These are phyloP conservation scores for Auricularia auricula-judae DNA, from an alignment of 768 basidiomycete species.

Conservation along the genomic window DNA sequence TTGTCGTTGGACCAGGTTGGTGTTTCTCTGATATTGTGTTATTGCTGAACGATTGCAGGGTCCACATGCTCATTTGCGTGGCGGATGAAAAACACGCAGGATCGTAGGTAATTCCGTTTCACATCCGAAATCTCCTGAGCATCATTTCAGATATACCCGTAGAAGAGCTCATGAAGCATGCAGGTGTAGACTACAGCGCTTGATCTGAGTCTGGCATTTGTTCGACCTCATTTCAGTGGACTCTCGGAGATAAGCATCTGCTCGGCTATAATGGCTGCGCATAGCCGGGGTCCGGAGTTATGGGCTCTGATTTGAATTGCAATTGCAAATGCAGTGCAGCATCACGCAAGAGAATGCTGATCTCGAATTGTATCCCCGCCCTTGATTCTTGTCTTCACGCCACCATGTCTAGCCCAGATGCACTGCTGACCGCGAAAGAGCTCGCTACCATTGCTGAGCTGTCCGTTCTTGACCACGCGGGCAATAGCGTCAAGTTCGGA, in stretches of 20 bases:
- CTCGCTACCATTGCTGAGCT: conserved; percentile 28
- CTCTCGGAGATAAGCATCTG: too few relatives aligned
- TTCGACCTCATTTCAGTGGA: too few relatives aligned
- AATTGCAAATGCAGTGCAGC: too few relatives aligned
- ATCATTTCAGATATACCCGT: conserved; percentile 34
- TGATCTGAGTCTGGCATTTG: too few relatives aligned
- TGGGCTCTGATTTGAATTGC: too few relatives aligned
- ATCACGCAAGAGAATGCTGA: too few relatives aligned
- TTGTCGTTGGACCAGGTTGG: conserved; percentile 17
- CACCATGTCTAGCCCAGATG: too few relatives aligned
- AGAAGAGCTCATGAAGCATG: conserved; percentile 34
- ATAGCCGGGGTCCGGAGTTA: too few relatives aligned
- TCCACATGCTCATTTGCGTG: not conserved
- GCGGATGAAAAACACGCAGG: not conserved
- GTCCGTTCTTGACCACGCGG: conserved; percentile 34
- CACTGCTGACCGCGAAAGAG: conserved; percentile 7
- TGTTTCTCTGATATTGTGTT: not conserved
- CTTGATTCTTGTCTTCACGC: too few relatives aligned
- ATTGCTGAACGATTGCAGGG: not conserved
- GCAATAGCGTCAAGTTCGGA: conserved; percentile 40
- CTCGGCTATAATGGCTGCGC: too few relatives aligned
- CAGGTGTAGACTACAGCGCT: conserved; percentile 20
- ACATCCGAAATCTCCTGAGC: not conserved
- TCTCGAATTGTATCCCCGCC: too few relatives aligned
- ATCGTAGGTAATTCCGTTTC: conserved; percentile 5